Base-by-base conservation (phyloP, 805 yeast species). In the Diddensiella santjacobensis region DNA sequence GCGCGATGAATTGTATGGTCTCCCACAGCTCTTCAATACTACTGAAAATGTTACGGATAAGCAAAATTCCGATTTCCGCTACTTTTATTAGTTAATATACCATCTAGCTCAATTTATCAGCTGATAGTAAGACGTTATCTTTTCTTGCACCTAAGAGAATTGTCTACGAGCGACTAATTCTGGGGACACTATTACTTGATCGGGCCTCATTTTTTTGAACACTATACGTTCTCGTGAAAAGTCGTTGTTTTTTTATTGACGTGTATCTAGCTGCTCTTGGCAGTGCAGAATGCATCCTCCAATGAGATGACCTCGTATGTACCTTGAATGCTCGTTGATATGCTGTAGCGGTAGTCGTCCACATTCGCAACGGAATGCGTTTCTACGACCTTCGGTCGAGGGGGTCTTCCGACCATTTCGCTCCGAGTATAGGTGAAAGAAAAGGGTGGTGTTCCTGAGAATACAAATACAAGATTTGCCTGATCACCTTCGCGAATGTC, bases 401-500 rank as follows among this genome's bases (percentile, higher is more conserved):
- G 51, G 40, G 62, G 47, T 54, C 58, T 42, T 3, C 63, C 65
- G 13, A 66, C 71, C 42, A 75, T 76, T 47, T 79, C 77, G 3
- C 85, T 82, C 61, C 98, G 77, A 5, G 84, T 84, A 62, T 90
- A 93, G 1, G 90, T 86, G 55, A 93, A 74, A 36, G 82, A 71
- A 70, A 91, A 93, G 10, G 99, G 99, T 8, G 98, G 96, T 0
- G 81, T 78, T 13, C 99, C 99, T 29, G 78, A 77, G 59, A 93
- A 86, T 18, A 80, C 76, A 68, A 93, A 91, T 1, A 77, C 77
- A 42, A 93, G 80, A 62, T 89, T 96, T 1, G 95, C 90, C 60
- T 85, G 87, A 56, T 93, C 99, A 41, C 98, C 99, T 62, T 88
- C 95, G 59, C 89, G 95, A 38, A 93, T 86, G 64, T 87, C 91